Evolutionary conservation across 2,329 filamentous ascomycete species (phyloP), one percentile per base, ranked within the genome.

Genomic region (Fusarium penzigii): DNA sequence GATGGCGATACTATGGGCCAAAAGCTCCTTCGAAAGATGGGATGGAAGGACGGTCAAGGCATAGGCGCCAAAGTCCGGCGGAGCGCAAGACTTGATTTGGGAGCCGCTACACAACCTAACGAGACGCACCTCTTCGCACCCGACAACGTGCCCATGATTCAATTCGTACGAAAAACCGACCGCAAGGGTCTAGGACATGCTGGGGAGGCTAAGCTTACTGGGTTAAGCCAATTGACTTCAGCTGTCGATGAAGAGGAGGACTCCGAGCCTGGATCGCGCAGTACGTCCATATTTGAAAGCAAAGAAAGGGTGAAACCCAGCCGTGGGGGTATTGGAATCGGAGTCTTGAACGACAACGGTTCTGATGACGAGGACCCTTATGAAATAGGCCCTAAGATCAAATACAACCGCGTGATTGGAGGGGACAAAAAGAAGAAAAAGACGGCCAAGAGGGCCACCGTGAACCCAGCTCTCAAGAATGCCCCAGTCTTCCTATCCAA

Each of bases 351-450:
- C 64, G 93, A 97, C 61, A 94, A 87, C 17, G 92, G 92, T 11
- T 97, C 93, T 5, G 94, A 97, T 61, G 92, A 97, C 42, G 94
- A 97, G 64, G 92, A 97, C 65, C 89, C 91, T 0, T 97, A 96
- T 67, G 89, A 93, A 52, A 87, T 97, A 48, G 93, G 93, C 0
- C 94, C 94, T 0, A 88, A 86, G 60, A 95, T 97, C 68, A 90
- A 87, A 12, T 96, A 96, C 71, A 96, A 90, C 63, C 84, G 86
- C 39, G 80, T 87, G 6, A 84, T 97, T 53, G 92, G 90, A 16
- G 88, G 87, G 0, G 88, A 92, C 57, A 96, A 90, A 70, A 88
- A 87, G 69, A 92, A 90, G 68, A 89, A 90, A 68, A 88, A 87
- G 65, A 84, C 20, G 4, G 20, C 83, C 40, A 78, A 78, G 52